These are phyloP conservation scores for Mycena galericulata DNA, from an alignment of 768 basidiomycete genomes.

Conservation along the genomic window DNA sequence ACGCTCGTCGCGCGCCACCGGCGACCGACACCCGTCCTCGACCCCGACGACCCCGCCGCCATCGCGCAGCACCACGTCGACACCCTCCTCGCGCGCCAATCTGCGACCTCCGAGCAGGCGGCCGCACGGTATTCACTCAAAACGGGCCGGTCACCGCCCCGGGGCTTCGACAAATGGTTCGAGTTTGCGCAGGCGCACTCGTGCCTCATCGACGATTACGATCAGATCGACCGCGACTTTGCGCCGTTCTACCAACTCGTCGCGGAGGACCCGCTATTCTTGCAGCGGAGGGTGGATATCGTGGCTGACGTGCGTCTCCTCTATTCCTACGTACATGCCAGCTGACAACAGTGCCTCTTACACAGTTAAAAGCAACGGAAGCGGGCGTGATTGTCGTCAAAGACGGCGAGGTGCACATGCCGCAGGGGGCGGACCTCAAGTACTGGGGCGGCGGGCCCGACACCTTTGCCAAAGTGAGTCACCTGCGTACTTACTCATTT, in stretches of 20 bases:
- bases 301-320: not conserved
- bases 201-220: slow-evolving; percentile 31
- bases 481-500: too few species aligned
- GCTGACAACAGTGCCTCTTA: not conserved
- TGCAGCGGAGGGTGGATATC: slow-evolving; percentile 6
- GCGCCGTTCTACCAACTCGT: slow-evolving; percentile 28
- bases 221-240: slow-evolving; percentile 19
- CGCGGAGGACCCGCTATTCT: not conserved
- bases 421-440: too few species aligned
- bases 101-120: not conserved
- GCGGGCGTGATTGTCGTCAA: too few species aligned
- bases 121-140: slow-evolving; percentile 4
- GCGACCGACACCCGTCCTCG: not conserved
- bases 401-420: too few species aligned
- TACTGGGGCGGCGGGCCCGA: too few species aligned
- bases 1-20: too few species aligned
- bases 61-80: not conserved
- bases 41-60: too few species aligned
- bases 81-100: slow-evolving; percentile 6
- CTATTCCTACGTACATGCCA: not conserved
- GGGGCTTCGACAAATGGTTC: slow-evolving; percentile 14
- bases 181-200: not conserved
- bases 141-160: slow-evolving; percentile 16
- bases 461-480: too few species aligned
- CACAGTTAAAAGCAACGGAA: too few species aligned